Evolutionary conservation across 1,284 basidiomycete species (phyloP), one percentile per base, ranked within the genome.

Genomic region (Microbotryum scabiosae): DNA sequence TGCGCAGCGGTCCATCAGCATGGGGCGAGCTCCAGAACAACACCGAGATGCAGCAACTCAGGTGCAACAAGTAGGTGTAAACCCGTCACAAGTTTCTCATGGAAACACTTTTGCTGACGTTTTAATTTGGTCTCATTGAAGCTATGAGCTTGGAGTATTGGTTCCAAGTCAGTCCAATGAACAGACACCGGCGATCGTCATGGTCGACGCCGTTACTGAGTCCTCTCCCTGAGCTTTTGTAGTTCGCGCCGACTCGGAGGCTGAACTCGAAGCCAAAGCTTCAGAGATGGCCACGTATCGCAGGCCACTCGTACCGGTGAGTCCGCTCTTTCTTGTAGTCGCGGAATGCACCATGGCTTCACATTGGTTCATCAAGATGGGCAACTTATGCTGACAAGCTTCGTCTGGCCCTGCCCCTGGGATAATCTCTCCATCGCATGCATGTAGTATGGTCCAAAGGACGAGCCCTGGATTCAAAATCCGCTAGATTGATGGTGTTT

Each of bases 401-500:
- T 23, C 26, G 21, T 21, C 3, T 26, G 16, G 21, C 26, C 16
- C 20, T 49, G 6, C 30, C 28, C 16, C n/a, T 49, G 23, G 47
- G 14, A 49, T 28, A 10, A 18, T 21, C 20, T 16, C 9, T 23
- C 10, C 3, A 18, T 4, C 21, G 10, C 26, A 6, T 28, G 5
- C 16, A 23, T 20, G 30, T 41, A 64, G 60, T 60, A 67, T 45
- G 41, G 21, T 1, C 16, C 58, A 2, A 48, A 10, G 2, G 63
- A 65, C 18, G 25, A 48, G 4, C 66, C 66, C 14, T 67, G 66
- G 66, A 62, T 60, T 54, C 66, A 65, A n/a, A 61, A 61, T 12
- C 36, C 12, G 16, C 36, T 18, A 12, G 12, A 16, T 18, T 41
- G 36, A 41, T 41, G 12, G 12, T 41, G 36, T 41, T 41, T 12